Evolutionary conservation across 2,329 filamentous ascomycete species (phyloP), one percentile per base, ranked within the genome.

Genomic region (Paecilomyces fulvus): DNA sequence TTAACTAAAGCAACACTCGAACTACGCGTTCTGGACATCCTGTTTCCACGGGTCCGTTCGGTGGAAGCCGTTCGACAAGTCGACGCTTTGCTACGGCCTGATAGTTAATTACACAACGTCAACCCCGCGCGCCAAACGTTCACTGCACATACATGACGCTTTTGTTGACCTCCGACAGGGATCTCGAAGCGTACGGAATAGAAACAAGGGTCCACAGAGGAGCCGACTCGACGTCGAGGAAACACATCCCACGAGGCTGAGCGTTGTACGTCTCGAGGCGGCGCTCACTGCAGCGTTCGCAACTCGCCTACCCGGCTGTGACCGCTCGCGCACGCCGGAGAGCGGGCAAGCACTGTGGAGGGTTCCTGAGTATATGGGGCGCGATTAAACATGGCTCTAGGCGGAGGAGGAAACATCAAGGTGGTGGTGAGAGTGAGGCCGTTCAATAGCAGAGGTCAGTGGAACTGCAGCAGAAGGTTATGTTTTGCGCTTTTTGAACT

Each of bases 391-490:
- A 89, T 89, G 86, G 81, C 83, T 68, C 79, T 83, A 65, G 81
- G 83, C 65, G 89, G 89, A 69, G 91, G 89, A 77, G 92, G 94
- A 71, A 99, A 99, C 72, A 99, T 99, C 75, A 99, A 99, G 86
- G 94, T 99, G 79, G 94, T 99, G 80, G 94, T 99, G 80, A 86
- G 94, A 78, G 87, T 89, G 67, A 85, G 94, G 72, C 94, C 94
- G 53, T 99, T 99, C 79, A 99, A 99, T 75, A 86, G 85, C 69
- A 86, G 92, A 92, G 90, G 91, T 92, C 80, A 71, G 71, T 67
- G 46, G 8, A 25, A 11, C 43, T 54, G 43, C 25, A 7, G 61
- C 64, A 58, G 56, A 53, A 53, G 20, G 46, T 53, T 7, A 8
- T 55, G 12, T 7, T 23, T 28, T 25, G 30, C 11, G 14, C 20